phyloP scores from a whole-genome alignment of 1,139 yeast species.

The Meyerozyma carpophila region DNA sequence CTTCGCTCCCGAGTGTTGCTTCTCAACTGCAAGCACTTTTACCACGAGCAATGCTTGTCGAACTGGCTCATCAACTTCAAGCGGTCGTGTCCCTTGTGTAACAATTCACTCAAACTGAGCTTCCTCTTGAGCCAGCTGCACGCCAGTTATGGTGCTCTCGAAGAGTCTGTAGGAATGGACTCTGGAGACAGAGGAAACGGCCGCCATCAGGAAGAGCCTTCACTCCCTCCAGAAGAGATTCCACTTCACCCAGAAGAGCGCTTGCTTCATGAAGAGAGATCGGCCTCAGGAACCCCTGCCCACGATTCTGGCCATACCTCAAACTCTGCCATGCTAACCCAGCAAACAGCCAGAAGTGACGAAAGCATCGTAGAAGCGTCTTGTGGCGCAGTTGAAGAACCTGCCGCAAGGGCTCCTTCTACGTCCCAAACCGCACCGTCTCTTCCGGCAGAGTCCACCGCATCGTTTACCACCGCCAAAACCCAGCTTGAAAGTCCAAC shows the following conservation, averaged over 20 bases:
- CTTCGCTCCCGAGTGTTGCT: slow-evolving; percentile 34
- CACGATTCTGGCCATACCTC: too few species aligned
- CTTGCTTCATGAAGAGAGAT: too few species aligned
- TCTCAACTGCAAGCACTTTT: slow-evolving; percentile 41
- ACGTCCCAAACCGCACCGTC: background rate
- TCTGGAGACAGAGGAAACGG: background rate
- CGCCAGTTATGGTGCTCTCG: background rate
- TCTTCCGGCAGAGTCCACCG: background rate
- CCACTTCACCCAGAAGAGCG: too few species aligned
- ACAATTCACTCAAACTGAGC: slow-evolving; percentile 17
- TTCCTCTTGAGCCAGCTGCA: background rate
- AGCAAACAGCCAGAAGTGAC: too few species aligned
- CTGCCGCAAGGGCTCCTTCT: too few species aligned
- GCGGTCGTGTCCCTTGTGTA: slow-evolving; percentile 43
- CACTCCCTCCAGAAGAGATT: background rate
- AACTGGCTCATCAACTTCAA: slow-evolving; percentile 44
- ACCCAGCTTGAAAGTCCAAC: background rate
- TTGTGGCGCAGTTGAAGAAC: too few species aligned
- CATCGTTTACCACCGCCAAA: background rate
- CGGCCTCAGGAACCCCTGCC: too few species aligned
- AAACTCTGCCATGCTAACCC: too few species aligned
- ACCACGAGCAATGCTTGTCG: slow-evolving; percentile 39
- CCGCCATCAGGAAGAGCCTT: background rate
- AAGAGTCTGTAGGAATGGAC: background rate
- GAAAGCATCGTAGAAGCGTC: too few species aligned